These are phyloP conservation scores for Calocybe cyanea DNA, from an alignment of 768 basidiomycete genomes.

Conservation along the genomic window DNA sequence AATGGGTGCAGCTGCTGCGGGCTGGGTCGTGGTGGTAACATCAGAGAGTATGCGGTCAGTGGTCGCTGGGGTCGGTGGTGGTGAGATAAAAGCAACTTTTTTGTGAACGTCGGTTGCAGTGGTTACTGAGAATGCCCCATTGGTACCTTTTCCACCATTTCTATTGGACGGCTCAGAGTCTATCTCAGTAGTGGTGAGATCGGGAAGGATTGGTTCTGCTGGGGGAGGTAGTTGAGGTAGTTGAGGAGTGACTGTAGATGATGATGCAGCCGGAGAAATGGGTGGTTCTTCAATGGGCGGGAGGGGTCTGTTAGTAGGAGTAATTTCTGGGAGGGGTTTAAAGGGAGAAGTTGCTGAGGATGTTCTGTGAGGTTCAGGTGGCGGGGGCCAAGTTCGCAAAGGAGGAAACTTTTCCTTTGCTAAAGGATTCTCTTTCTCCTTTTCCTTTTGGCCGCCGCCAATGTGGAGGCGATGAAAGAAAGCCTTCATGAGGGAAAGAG, in stretches of 20 bases:
- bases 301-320: constrained; percentile 29
- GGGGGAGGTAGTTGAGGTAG: constrained; percentile 21
- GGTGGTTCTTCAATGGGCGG: constrained; percentile 24
- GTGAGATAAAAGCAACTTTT: constrained; percentile 86
- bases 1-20: constrained; percentile 20
- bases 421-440: constrained; percentile 41
- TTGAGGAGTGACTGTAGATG: constrained; percentile 25
- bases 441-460: constrained; percentile 61
- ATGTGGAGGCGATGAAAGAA: constrained; percentile 75
- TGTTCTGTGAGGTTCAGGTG: constrained; percentile 28
- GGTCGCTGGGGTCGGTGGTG: constrained; percentile 64
- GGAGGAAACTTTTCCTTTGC: constrained; percentile 68
- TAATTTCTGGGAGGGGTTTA: constrained; percentile 74
- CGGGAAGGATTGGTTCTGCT: constrained; percentile 21
- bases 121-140: constrained; percentile 21
- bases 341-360: constrained; percentile 47
- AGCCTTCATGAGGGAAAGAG: constrained; percentile 62
- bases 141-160: constrained; percentile 34
- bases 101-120: constrained; percentile 56
- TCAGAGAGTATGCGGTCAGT: constrained; percentile 53
- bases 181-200: constrained; percentile 18
- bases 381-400: constrained; percentile 66
- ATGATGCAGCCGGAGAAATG: constrained; percentile 29
- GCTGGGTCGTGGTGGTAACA: constrained; percentile 25
- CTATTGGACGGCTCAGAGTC: constrained; percentile 21